Base-by-base conservation (phyloP, 164 flowering plant genomes). In the Tetrastigma voinierianum region DNA sequence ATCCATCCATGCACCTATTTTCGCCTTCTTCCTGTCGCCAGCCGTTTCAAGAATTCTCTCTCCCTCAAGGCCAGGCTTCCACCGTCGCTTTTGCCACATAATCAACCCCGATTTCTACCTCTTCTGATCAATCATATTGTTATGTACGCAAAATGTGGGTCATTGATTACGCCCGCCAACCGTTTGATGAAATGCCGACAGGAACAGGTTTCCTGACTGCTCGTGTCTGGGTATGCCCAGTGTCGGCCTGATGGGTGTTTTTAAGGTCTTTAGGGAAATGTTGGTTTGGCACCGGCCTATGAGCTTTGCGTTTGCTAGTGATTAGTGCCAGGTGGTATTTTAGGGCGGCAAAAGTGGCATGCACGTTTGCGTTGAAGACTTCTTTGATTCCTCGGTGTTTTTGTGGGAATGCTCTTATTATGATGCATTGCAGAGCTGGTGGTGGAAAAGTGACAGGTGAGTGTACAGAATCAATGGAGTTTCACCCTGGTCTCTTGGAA, bases 331-430 rank as follows among this genome's bases (percentile, higher is more conserved):
- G n/a, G 51, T 7, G 70, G 46, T 51, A 17, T 14, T 65, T 72
- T 23, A n/a, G 97, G 96, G 14, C 63, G 69, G 74, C 94, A n/a
- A n/a, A 83, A 77, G 86, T 90, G 40, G 96, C n/a, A 92, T 62
- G 82, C n/a, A n/a, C 72, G 6, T 74, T 83, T 24, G 85, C 84
- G 10, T 54, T 81, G 58, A 92, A 84, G 76, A 76, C 83, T 23
- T 46, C n/a, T 80, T 82, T 64, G 80, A 81, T 76, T 67, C 68
- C 49, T 76, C n/a, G n/a, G 64, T 74, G 78, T 79, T 74, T 84
- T 88, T n/a, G n/a, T n/a, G n/a, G 80, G 1, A 91, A 90, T 82
- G 86, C 90, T n/a, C 84, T 91, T n/a, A 79, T 91, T 63, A 69
- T 81, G 4, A 85, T 91, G 94, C 90, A 91, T 76, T 74, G 66